Evolutionary conservation across 768 basidiomycete species (phyloP).

Genomic region (Leucogyrophana mollusca): DNA sequence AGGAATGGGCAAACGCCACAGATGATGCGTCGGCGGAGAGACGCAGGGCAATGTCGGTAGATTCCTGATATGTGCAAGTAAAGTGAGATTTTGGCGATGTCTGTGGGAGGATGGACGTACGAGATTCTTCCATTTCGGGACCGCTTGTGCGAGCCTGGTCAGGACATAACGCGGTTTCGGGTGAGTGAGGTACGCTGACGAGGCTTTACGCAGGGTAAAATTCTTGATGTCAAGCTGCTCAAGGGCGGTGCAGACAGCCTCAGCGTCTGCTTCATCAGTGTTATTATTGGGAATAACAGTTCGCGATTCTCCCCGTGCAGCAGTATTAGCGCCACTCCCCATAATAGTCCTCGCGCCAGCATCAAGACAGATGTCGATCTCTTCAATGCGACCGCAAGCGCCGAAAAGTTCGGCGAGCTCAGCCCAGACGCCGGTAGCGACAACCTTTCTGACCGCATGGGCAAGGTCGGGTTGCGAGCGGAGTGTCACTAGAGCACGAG

Average conservation of each 20-base stretch:
- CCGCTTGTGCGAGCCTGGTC: conserved; percentile 42
- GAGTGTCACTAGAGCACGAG: conserved; percentile 37
- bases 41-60: conserved; percentile 53
- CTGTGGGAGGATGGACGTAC: conserved; percentile 36
- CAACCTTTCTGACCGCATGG: conserved; percentile 37
- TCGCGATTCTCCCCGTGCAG: conserved; percentile 2
- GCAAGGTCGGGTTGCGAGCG: conserved; percentile 36
- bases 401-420: conserved; percentile 39
- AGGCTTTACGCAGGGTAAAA: conserved; percentile 52
- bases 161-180: conserved; percentile 45
- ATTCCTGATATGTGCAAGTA: conserved; percentile 42
- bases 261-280: conserved; percentile 21
- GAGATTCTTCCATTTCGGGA: conserved; percentile 42
- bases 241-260: conserved; percentile 42
- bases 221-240: conserved; percentile 38
- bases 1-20: conserved; percentile 32
- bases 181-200: conserved; percentile 54
- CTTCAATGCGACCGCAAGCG: conserved; percentile 28
- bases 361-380: conserved; percentile 39
- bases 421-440: conserved; percentile 40
- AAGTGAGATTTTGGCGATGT: no score
- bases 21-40: conserved; percentile 40
- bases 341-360: conserved; percentile 3
- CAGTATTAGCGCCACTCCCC: not conserved
- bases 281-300: conserved; percentile 1